Evolutionary conservation across 345 rosid species (phyloP).

Genomic region (Murraya koenigii): DNA sequence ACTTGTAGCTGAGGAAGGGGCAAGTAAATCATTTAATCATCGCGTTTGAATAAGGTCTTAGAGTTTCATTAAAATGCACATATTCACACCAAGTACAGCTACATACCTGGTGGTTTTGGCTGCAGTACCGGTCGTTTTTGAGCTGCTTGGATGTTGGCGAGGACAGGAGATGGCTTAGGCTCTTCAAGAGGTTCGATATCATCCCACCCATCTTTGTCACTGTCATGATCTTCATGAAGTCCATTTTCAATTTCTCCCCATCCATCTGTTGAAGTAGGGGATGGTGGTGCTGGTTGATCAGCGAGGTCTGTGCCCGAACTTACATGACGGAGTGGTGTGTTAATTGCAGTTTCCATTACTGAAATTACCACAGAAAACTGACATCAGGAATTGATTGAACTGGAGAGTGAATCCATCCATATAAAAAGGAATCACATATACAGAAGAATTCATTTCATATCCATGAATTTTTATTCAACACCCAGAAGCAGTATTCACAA

Average conservation of each 20-base stretch:
- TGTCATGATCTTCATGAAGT: conserved; percentile 64
- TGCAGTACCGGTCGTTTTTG: conserved; percentile 73
- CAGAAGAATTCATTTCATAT: not conserved
- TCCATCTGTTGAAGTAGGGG: conserved; percentile 96
- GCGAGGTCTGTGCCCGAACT: conserved; percentile 69
- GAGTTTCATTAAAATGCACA: not conserved
- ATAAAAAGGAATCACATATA: not conserved
- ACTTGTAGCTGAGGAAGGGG: conserved; percentile 45
- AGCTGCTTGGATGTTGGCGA: conserved; percentile 88
- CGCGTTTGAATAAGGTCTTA: not conserved
- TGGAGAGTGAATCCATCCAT: conserved; percentile 1
- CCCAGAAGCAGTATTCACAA: not conserved
- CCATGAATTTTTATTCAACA: not conserved
- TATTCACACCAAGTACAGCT: not conserved
- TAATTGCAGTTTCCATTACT: conserved; percentile 57
- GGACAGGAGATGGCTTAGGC: conserved; percentile 75
- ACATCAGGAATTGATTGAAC: conserved; percentile 15
- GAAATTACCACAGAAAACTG: conserved; percentile 20
- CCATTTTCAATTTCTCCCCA: conserved; percentile 98
- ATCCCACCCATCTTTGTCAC: conserved; percentile 96
- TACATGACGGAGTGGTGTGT: conserved; percentile 40
- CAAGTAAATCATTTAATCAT: not conserved
- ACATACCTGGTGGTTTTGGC: conserved; percentile 67
- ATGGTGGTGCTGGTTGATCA: conserved; percentile 67
- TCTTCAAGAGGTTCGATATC: conserved; percentile 92